phyloP scores from a whole-genome alignment of 805 yeast species.

The Zygotorulaspora sp. region DNA sequence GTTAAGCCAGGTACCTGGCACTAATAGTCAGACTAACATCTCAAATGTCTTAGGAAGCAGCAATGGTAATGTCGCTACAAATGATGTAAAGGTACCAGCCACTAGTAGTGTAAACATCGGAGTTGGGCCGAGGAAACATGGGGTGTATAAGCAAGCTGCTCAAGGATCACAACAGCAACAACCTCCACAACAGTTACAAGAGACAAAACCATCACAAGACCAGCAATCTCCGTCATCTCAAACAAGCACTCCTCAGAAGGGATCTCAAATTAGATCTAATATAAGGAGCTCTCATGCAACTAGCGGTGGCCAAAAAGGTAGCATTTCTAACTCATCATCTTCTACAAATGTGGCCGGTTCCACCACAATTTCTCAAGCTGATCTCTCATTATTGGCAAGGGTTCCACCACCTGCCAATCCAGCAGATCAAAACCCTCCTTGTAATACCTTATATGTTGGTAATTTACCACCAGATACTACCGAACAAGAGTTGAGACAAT shows the following conservation, averaged over 20 bases:
- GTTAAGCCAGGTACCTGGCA: conserved; percentile 14
- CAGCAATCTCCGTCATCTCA: conserved; percentile 15
- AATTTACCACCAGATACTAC: conserved; percentile 96
- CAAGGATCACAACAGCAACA: conserved; percentile 27
- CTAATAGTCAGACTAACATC: conserved; percentile 25
- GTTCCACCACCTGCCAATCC: conserved; percentile 95
- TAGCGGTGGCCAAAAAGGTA: conserved; percentile 20
- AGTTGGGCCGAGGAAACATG: not conserved
- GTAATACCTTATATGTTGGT: conserved; percentile 95
- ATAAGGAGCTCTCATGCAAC: conserved; percentile 18
- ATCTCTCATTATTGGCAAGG: conserved; percentile 66
- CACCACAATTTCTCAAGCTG: conserved; percentile 43
- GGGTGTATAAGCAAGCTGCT: conserved; percentile 1
- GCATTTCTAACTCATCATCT: conserved; percentile 31
- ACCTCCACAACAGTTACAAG: conserved; percentile 30
- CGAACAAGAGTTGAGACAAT: conserved; percentile 81
- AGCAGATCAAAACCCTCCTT: conserved; percentile 98
- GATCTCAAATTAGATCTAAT: conserved; percentile 15
- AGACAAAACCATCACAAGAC: conserved; percentile 11
- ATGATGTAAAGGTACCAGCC: conserved; percentile 8
- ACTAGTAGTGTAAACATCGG: not conserved
- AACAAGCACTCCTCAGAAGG: conserved; percentile 20
- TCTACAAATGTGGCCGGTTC: conserved; percentile 19
- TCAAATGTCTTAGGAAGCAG: conserved; percentile 11
- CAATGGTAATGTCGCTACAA: too few relatives aligned